phyloP scores from a whole-genome alignment of 495 filamentous ascomycete genomes.

The Lasiosphaeris hirsuta region DNA sequence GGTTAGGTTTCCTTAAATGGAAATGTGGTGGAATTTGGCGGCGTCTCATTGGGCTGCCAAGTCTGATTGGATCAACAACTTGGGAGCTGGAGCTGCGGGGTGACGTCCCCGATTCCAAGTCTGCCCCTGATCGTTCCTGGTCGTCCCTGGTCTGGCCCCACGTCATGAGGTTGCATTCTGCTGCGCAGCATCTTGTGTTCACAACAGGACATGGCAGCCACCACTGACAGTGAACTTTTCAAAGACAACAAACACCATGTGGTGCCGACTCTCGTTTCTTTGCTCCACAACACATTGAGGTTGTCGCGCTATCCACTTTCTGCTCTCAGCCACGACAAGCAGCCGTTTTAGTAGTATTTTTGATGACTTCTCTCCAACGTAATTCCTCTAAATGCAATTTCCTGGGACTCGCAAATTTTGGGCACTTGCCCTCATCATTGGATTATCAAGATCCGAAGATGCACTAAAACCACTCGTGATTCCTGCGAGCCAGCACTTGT shows the following conservation, averaged over 20 bases:
- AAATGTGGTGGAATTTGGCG: too few relatives aligned
- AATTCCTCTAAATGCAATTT: neutral
- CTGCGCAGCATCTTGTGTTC: too few relatives aligned
- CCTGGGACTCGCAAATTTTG: neutral
- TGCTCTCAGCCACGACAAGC: too few relatives aligned
- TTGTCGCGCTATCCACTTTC: too few relatives aligned
- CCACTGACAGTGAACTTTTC: too few relatives aligned
- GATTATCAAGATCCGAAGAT: neutral
- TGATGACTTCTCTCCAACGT: neutral
- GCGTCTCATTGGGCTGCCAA: too few relatives aligned
- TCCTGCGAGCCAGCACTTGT: constrained; percentile 30
- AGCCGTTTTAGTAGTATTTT: too few relatives aligned
- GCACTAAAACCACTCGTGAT: constrained; percentile 29
- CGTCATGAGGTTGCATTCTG: constrained; percentile 5
- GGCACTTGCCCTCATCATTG: neutral
- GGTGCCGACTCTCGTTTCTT: too few relatives aligned
- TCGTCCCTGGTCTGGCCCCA: neutral
- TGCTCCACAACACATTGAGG: too few relatives aligned
- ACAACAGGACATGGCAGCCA: too few relatives aligned
- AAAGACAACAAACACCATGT: too few relatives aligned
- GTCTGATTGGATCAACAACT: neutral
- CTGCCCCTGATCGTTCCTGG: neutral
- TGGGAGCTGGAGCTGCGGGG: constrained; percentile 3
- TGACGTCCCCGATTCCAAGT: constrained; percentile 5
- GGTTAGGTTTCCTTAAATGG: too few relatives aligned